These are phyloP conservation scores for Coelastrella sp. DNA, from an alignment of 139 green algal genomes.

Conservation along the genomic window DNA sequence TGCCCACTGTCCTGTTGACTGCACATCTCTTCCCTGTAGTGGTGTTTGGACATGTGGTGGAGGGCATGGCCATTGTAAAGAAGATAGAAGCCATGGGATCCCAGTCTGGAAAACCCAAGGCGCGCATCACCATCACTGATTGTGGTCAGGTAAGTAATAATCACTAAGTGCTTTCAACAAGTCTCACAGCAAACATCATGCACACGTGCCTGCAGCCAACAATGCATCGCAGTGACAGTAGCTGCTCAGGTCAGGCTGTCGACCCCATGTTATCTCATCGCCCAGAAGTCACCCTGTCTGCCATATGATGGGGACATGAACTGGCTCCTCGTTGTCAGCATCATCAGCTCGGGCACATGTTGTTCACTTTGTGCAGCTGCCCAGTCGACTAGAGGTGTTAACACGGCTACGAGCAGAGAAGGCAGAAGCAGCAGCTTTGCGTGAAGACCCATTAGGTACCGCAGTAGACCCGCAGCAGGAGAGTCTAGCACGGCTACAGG, in stretches of 20 bases:
- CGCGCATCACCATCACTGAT: constrained; percentile 68
- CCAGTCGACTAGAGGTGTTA: constrained; percentile 78
- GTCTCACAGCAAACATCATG: neutral
- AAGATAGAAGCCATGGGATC: constrained; percentile 80
- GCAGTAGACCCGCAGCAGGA: constrained; percentile 73
- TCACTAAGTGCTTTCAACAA: neutral
- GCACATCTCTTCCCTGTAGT: constrained; percentile 61
- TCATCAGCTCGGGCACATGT: no score
- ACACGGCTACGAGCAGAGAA: constrained; percentile 70
- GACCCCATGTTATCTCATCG: no score
- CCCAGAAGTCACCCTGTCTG: no score
- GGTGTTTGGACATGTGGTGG: constrained; percentile 89
- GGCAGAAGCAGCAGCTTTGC: constrained; percentile 66
- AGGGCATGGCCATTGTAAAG: constrained; percentile 85
- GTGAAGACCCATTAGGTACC: constrained; percentile 48
- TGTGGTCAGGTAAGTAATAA: constrained; percentile 68
- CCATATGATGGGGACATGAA: no score
- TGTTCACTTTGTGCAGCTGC: constrained; percentile 68
- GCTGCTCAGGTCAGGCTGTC: no score
- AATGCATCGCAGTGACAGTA: no score
- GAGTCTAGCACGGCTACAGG: constrained; percentile 64
- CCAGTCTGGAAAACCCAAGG: constrained; percentile 61
- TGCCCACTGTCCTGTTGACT: neutral
- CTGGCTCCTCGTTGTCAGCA: no score
- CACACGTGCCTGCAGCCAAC: neutral